Evolutionary conservation across 2,329 filamentous ascomycete genomes (phyloP).

Genomic region (Fusarium fracticaudum): DNA sequence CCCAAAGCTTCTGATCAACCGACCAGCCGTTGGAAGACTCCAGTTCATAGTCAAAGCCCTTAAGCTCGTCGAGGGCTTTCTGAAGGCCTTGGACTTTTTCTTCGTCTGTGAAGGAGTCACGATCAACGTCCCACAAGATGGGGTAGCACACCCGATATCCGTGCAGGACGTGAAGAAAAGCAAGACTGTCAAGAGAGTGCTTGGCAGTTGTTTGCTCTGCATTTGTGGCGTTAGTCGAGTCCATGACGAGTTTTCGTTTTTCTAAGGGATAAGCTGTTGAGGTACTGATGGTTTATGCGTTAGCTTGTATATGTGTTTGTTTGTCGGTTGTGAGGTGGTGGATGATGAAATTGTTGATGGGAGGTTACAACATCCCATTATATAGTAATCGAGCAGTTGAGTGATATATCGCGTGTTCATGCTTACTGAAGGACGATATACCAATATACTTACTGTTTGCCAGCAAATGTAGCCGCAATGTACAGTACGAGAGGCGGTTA

Average conservation of each 20-base stretch:
- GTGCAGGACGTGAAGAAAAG: background rate
- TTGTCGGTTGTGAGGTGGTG: background rate
- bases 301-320: background rate
- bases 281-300: rapidly evolving
- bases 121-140: background rate
- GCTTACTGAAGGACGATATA: rapidly evolving
- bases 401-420: background rate
- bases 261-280: background rate
- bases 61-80: background rate
- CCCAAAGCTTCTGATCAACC: background rate
- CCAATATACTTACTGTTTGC: background rate
- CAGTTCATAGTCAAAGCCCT: background rate
- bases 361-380: background rate
- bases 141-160: background rate
- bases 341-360: background rate
- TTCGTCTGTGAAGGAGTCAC: background rate
- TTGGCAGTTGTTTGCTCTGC: background rate
- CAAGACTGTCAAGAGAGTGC: background rate
- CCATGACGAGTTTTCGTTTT: background rate
- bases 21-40: background rate
- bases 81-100: background rate
- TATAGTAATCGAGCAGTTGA: background rate
- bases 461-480: background rate
- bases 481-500: too few species aligned
- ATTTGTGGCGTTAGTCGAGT: too few species aligned